A percentile compares a stretch with the other conserved stretches of the same genome.
Conservation (phyloP, 225 moss, liverwort and hornwort genomes). For the Polytrichum formosum region DNA sequence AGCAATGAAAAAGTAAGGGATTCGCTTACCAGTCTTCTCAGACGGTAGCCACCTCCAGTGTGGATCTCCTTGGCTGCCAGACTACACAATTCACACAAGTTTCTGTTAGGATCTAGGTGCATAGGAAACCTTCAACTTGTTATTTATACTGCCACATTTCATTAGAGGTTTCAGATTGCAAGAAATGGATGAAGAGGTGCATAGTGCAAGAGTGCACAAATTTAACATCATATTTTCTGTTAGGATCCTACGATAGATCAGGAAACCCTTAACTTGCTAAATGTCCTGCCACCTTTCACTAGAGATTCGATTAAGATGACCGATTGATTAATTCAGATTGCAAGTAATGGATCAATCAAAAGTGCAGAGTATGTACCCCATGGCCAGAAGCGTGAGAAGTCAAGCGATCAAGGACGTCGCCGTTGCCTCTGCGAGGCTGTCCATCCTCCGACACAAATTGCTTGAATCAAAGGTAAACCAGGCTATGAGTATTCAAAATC, state of each 20-base stretch:
- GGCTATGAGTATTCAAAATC: too few species aligned
- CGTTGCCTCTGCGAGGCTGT: constrained; percentile 35
- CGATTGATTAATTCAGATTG: neutral
- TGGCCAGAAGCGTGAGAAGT: constrained; percentile 37
- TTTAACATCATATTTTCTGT: neutral
- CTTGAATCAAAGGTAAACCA: too few species aligned
- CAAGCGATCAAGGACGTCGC: constrained; percentile 40
- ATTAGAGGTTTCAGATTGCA: neutral
- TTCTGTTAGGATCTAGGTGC: too few species aligned
- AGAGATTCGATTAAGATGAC: neutral
- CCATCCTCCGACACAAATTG: constrained; percentile 16
- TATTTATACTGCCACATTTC: too few species aligned
- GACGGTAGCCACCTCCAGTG: constrained; percentile 24
- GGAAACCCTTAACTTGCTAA: too few species aligned
- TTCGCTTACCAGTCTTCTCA: constrained; percentile 25
- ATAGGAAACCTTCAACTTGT: too few species aligned
- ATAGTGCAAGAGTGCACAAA: neutral
- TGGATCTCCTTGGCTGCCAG: constrained; percentile 43
- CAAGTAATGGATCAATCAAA: neutral
- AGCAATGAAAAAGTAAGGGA: neutral
- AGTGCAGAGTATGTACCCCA: constrained; percentile 20
- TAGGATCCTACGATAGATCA: neutral
- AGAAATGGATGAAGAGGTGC: neutral
- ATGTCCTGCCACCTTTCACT: too few species aligned
- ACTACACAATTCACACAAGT: constrained; percentile 13